Percentiles rank a stretch among this genome's conserved stretches.
These are phyloP conservation scores for Isoetes taiwanensis DNA, from an alignment of 75 land plant genomes.

Conservation along the genomic window DNA sequence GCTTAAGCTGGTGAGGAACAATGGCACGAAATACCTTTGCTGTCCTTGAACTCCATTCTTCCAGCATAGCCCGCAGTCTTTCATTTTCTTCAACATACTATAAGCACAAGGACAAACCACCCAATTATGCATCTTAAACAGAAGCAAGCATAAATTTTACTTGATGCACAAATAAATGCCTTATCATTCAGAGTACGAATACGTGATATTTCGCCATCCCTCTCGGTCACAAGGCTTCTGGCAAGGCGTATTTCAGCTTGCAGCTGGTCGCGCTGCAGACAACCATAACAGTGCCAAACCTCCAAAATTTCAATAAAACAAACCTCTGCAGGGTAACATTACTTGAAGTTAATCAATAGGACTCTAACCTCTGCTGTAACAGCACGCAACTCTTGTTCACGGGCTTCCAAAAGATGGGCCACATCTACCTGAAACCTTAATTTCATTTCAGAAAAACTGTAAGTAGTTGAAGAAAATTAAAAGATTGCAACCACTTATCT, in stretches of 20 bases:
- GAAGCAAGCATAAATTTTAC: background rate
- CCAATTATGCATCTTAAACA: background rate
- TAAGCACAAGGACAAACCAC: background rate
- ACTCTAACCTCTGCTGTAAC: conserved; percentile 72
- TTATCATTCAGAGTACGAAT: conserved; percentile 57
- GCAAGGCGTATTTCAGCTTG: conserved; percentile 81
- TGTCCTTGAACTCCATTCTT: conserved; percentile 89
- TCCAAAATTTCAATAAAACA: background rate
- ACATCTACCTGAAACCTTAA: conserved; percentile 63
- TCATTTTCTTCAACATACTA: conserved; percentile 92
- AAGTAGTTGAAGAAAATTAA: background rate
- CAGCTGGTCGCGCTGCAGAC: conserved; percentile 67
- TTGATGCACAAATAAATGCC: conserved; percentile 20
- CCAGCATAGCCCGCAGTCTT: conserved; percentile 73
- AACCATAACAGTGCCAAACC: background rate
- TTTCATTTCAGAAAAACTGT: background rate
- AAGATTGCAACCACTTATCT: too few species aligned
- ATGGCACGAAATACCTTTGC: too few species aligned
- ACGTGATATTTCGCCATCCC: conserved; percentile 55
- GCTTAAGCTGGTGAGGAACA: too few species aligned
- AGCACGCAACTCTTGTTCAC: conserved; percentile 92
- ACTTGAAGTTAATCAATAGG: background rate
- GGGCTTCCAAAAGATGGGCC: conserved; percentile 79
- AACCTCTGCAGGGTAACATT: background rate
- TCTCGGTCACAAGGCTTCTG: conserved; percentile 66